These are phyloP conservation scores for Podaxis rugospora DNA, from an alignment of 768 basidiomycete species.

Conservation along the genomic window DNA sequence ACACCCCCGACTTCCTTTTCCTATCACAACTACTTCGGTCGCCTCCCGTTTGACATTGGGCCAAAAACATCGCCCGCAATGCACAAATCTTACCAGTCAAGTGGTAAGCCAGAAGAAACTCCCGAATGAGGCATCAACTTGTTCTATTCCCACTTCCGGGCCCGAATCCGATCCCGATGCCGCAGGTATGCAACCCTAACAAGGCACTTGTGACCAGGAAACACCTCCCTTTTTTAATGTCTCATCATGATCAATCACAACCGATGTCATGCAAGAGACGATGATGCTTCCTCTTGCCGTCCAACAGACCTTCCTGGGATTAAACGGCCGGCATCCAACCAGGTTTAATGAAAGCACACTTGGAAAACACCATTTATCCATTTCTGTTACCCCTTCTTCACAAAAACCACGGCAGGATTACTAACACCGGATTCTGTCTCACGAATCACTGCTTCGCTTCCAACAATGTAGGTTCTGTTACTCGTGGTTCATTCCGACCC, in stretches of 20 bases:
- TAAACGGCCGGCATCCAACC: not conserved
- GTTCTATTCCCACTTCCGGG: not conserved
- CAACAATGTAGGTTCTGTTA: not conserved
- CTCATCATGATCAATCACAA: not conserved
- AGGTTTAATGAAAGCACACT: not conserved
- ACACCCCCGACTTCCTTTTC: too few species aligned
- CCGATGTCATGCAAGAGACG: not conserved
- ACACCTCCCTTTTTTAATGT: slow-evolving; percentile 3
- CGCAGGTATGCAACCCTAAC: slow-evolving; percentile 4
- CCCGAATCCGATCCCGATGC: slow-evolving; percentile 6
- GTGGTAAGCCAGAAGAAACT: not conserved
- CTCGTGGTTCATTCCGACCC: not conserved
- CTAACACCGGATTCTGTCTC: not conserved
- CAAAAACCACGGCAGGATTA: not conserved
- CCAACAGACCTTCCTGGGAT: not conserved
- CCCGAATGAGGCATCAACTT: not conserved
- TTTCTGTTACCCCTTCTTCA: not conserved
- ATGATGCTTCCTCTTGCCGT: not conserved
- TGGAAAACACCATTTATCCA: not conserved
- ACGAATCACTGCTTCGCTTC: not conserved
- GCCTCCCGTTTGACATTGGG: too few species aligned
- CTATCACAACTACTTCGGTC: too few species aligned
- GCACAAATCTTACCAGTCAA: not conserved
- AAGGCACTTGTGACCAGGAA: not conserved
- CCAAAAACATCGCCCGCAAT: not conserved